Evolutionary conservation across 2,329 filamentous ascomycete species (phyloP).

Genomic region (Colletotrichum sp.): DNA sequence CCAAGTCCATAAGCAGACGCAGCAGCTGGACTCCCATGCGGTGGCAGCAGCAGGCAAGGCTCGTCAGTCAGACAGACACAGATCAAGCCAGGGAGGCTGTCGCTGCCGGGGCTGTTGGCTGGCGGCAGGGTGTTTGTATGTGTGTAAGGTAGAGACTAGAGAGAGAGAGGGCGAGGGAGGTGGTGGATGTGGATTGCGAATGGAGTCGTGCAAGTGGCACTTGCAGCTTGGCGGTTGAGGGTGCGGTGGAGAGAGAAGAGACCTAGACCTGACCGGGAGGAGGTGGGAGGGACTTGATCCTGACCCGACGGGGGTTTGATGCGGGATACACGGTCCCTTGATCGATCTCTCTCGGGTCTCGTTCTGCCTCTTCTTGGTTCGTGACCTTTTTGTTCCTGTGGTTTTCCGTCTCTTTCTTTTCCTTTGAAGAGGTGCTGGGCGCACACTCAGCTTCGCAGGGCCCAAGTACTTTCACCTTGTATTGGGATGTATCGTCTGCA

Average conservation of each 20-base stretch:
- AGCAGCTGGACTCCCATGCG: not conserved
- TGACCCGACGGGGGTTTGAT: not conserved
- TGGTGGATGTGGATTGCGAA: constrained; percentile 12
- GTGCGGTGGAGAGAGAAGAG: not conserved
- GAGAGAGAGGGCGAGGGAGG: not conserved
- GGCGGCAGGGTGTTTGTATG: not conserved
- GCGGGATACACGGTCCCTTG: not conserved
- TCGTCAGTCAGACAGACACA: not conserved
- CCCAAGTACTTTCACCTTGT: not conserved
- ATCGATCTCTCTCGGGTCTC: not conserved
- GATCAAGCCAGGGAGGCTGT: constrained; percentile 7
- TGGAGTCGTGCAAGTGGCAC: constrained; percentile 13
- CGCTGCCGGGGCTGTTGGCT: not conserved
- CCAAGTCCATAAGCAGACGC: constrained; percentile 9
- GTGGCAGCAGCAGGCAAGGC: not conserved
- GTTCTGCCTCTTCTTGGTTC: not conserved
- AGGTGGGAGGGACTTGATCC: not conserved
- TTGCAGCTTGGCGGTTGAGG: constrained; percentile 2
- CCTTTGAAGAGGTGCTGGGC: not conserved
- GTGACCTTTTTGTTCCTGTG: not conserved
- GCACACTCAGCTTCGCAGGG: constrained; percentile 2
- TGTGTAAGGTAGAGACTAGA: not conserved
- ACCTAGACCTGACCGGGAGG: not conserved
- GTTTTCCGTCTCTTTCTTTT: not conserved
- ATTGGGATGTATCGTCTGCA: not conserved